Evolutionary conservation across 106 monocot genomes (phyloP), one percentile per base, ranked within the genome.

Genomic region (Phalaenopsis equestris): DNA sequence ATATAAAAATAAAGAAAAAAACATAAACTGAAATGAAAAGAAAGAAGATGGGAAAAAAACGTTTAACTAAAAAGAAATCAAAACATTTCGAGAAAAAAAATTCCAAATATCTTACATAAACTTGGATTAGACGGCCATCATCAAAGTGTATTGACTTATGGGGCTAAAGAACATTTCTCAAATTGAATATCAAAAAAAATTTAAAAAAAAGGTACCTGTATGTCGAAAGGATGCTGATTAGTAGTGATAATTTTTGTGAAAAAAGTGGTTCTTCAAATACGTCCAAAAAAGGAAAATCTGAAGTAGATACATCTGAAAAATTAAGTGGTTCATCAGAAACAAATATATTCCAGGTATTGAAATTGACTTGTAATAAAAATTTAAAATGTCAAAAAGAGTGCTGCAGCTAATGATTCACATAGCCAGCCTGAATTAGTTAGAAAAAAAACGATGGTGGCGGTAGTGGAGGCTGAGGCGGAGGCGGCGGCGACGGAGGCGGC

Each of bases 231-330:
- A 96, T 83, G 23, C 77, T 77, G 58, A 96, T 91, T 37, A 96
- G 85, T 76, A 81, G 78, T 38, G 74, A 82, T 73, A 93, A 77
- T 81, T 96, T 96, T 24, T 88, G 77, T 77, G 93, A 96, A 80
- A 87, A 91, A 83, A 90, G 90, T 41, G 96, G 96, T 58, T 91
- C 96, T 83, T 91, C 87, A 15, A 91, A 80, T 55, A 68, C 84
- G 47, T 89, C 89, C 76, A 82, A 64, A 78, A 70, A 12, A 81
- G 83, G 49, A n/a, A 77, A 83, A 89, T 79, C 82, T 49, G 79
- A 75, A 41, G 8, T 61, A 55, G 21, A 36, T 42, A 55, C 55
- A 80, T 85, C 94, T 87, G 49, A 76, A 80, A 52, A 49, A 55
- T 21, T 41, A 57, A 74, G 41, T 74, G 18, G 14, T 49, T 24